Conservation (phyloP, 2,329 filamentous ascomycete species). For the Bertia moriformis region DNA sequence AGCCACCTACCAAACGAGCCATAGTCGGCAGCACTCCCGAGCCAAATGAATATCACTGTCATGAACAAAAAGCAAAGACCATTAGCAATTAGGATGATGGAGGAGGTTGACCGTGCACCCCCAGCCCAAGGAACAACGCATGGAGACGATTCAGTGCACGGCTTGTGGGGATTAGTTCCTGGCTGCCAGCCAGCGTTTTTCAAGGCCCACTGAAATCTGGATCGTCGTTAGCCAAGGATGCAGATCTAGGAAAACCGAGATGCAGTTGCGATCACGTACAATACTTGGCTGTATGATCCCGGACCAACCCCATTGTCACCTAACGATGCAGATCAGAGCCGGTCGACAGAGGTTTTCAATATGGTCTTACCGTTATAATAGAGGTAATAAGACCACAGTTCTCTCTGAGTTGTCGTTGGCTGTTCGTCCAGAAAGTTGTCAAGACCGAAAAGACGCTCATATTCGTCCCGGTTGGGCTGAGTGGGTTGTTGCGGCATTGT, state of each 20-base stretch:
- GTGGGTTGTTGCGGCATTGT: too few species aligned
- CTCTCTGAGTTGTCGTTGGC: conserved; percentile 21
- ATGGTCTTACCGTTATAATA: conserved; percentile 19
- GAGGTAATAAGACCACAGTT: conserved; percentile 25
- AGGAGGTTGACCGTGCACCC: conserved; percentile 18
- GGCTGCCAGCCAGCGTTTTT: conserved; percentile 20
- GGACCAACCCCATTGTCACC: conserved; percentile 24
- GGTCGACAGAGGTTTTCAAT: conserved; percentile 1
- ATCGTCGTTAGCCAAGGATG: too few species aligned
- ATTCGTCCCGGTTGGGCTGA: conserved; percentile 9
- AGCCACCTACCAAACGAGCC: conserved; percentile 23
- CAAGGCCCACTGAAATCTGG: conserved; percentile 22
- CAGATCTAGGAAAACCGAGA: too few species aligned
- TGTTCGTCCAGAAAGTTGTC: conserved; percentile 18
- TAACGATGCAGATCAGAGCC: neutral
- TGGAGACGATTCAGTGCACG: conserved; percentile 10
- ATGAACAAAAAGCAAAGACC: conserved; percentile 24
- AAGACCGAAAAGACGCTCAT: conserved; percentile 18
- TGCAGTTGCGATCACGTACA: conserved; percentile 5
- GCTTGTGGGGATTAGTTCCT: conserved; percentile 10
- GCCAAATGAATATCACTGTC: conserved; percentile 23
- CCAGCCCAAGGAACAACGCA: conserved; percentile 23
- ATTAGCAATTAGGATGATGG: conserved; percentile 22
- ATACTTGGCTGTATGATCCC: conserved; percentile 20
- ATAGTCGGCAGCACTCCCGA: conserved; percentile 24